Percentiles rank a stretch among this genome's conserved stretches.
Evolutionary conservation across 768 basidiomycete genomes (phyloP).

Genomic region (Suillus discolor): DNA sequence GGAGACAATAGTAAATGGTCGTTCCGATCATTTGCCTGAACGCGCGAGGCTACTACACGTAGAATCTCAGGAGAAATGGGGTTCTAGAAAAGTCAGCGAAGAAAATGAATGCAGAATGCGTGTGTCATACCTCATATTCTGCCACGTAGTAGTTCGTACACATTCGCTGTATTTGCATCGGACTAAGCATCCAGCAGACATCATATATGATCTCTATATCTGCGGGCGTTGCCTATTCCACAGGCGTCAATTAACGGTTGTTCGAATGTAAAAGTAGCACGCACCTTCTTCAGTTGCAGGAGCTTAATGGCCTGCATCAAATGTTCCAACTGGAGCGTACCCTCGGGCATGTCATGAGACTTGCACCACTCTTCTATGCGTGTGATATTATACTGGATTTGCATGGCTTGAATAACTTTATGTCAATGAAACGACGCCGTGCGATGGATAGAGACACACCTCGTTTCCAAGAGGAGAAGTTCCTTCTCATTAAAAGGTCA

Average conservation of each 20-base stretch:
- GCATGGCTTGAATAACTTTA: conserved; percentile 74
- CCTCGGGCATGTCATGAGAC: conserved; percentile 99
- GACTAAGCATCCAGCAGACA: conserved; percentile 99
- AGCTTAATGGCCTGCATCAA: conserved; percentile 99
- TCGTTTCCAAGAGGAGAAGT: conserved; percentile 99
- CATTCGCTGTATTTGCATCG: conserved; percentile 99
- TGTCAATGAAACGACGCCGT: conserved; percentile 5
- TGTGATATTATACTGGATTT: conserved; percentile 99
- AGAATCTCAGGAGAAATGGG: conserved; percentile 98
- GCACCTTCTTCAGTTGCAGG: conserved; percentile 94
- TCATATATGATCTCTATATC: conserved; percentile 99
- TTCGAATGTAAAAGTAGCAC: conserved; percentile 15
- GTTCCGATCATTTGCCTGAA: conserved; percentile 94
- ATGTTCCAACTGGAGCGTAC: conserved; percentile 95
- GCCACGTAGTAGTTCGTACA: conserved; percentile 99
- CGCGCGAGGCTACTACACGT: conserved; percentile 93
- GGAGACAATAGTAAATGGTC: conserved; percentile 95
- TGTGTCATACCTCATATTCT: conserved; percentile 84
- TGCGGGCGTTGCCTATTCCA: conserved; percentile 75
- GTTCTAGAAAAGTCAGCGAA: conserved; percentile 51
- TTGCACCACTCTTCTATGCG: conserved; percentile 99
- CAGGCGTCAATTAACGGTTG: conserved; percentile 15
- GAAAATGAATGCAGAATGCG: not conserved
- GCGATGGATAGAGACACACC: conserved; percentile 50
- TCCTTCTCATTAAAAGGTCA: conserved; percentile 96